These are phyloP conservation scores for Sporothrix variecibatus DNA, from an alignment of 2,329 filamentous ascomycete genomes.

Conservation along the genomic window DNA sequence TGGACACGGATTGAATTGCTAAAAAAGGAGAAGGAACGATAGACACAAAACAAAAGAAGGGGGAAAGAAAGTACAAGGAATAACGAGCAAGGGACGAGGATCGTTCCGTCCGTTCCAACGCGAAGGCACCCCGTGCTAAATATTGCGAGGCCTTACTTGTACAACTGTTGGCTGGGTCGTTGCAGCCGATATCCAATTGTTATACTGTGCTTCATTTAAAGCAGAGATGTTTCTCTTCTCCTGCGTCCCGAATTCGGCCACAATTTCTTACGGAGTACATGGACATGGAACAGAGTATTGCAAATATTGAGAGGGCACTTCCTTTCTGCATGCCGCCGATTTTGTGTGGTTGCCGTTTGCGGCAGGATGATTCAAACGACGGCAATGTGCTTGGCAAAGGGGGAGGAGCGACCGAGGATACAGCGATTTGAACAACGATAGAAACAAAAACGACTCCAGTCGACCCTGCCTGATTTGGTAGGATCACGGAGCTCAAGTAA, in stretches of 20 bases:
- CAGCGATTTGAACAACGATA: not conserved
- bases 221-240: not conserved
- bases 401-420: not conserved
- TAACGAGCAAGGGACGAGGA: constrained; percentile 19
- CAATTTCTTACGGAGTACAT: not conserved
- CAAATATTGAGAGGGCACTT: not conserved
- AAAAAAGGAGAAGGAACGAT: not conserved
- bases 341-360: not conserved
- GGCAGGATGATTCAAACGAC: not conserved
- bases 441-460: not conserved
- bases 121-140: constrained; percentile 21
- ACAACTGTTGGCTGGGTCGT: not conserved
- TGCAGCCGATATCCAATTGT: not conserved
- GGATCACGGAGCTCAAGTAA: not conserved
- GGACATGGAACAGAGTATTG: not conserved
- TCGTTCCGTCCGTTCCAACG: constrained; percentile 22
- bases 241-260: not conserved
- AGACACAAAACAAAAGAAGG: not conserved
- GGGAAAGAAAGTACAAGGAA: not conserved
- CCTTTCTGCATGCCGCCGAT: not conserved
- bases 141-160: not conserved
- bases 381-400: not conserved
- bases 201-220: not conserved
- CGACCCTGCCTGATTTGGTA: not conserved
- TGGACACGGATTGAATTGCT: not conserved